Percentiles rank a stretch among this genome's conserved stretches.
phyloP scores from a whole-genome alignment of 2,329 filamentous ascomycete species.

The Colletotrichum limetticola region DNA sequence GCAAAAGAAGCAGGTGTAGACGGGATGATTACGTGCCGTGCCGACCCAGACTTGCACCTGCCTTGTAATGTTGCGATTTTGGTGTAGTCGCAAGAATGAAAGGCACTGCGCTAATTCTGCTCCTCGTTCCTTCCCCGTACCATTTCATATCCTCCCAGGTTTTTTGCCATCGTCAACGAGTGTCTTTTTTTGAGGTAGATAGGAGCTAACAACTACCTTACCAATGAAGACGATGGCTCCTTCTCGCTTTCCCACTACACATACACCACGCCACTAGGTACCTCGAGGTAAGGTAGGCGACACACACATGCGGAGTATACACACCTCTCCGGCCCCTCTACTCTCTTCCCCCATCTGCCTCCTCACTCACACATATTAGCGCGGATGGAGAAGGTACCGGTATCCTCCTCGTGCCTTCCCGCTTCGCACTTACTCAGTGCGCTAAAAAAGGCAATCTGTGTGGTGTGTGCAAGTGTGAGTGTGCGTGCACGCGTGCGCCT shows the following conservation, averaged over 20 bases:
- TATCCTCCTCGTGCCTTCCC: neutral
- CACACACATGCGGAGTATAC: neutral
- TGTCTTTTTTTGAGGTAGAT: neutral
- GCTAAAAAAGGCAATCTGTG: neutral
- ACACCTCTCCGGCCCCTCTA: neutral
- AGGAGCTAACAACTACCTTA: neutral
- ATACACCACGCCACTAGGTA: constrained; percentile 6
- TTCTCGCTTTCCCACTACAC: neutral
- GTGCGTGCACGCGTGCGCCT: constrained; percentile 10
- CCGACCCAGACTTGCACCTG: neutral
- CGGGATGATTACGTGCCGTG: neutral
- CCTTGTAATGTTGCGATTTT: neutral
- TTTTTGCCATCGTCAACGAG: neutral
- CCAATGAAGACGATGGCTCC: neutral
- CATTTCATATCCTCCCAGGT: neutral
- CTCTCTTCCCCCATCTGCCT: neutral
- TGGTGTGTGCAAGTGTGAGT: neutral
- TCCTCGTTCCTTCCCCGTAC: neutral
- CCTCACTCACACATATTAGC: neutral
- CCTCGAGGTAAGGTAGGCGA: neutral
- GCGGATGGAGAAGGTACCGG: neutral
- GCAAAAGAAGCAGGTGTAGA: neutral
- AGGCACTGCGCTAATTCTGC: neutral
- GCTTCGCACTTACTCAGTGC: constrained; percentile 19
- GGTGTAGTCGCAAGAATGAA: neutral